Conservation (phyloP, 345 rosid genomes). For the Anacardium occidentale region DNA sequence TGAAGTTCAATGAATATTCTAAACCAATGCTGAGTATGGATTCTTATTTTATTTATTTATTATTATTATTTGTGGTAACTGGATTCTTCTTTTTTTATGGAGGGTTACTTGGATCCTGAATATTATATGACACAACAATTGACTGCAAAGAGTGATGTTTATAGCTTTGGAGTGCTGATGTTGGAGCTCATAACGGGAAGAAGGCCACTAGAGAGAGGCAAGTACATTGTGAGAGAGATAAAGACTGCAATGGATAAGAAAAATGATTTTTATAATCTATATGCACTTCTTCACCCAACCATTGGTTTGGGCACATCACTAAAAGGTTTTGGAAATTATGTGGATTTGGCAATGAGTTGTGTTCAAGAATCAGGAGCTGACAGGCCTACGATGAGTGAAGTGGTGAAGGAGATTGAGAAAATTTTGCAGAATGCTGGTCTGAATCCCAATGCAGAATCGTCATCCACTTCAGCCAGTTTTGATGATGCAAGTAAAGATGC, state of each 20-base stretch:
- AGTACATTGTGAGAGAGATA: constrained; percentile 80
- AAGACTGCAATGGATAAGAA: constrained; percentile 54
- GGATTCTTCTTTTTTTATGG: constrained; percentile 1
- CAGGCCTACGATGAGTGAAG: constrained; percentile 78
- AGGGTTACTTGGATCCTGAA: constrained; percentile 96
- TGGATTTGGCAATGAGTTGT: constrained; percentile 63
- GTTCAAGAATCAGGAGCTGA: constrained; percentile 56
- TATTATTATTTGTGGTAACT: background rate
- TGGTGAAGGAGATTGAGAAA: constrained; percentile 67
- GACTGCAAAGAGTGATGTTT: constrained; percentile 94
- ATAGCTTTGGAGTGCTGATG: constrained; percentile 86
- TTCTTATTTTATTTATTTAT: background rate
- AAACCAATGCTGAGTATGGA: background rate
- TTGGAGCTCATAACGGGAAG: constrained; percentile 68
- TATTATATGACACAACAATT: constrained; percentile 90
- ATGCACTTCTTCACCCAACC: constrained; percentile 57
- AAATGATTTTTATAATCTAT: constrained; percentile 55
- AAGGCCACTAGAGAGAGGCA: constrained; percentile 78
- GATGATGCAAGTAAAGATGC: constrained; percentile 35
- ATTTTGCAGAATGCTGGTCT: constrained; percentile 62
- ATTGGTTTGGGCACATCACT: constrained; percentile 46
- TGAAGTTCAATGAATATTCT: background rate
- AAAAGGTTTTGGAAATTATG: constrained; percentile 56
- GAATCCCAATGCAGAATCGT: constrained; percentile 55
- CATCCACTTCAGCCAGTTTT: constrained; percentile 51